phyloP scores from a whole-genome alignment of 768 basidiomycete genomes.

The Rhodosporidiobolus odoratus region DNA sequence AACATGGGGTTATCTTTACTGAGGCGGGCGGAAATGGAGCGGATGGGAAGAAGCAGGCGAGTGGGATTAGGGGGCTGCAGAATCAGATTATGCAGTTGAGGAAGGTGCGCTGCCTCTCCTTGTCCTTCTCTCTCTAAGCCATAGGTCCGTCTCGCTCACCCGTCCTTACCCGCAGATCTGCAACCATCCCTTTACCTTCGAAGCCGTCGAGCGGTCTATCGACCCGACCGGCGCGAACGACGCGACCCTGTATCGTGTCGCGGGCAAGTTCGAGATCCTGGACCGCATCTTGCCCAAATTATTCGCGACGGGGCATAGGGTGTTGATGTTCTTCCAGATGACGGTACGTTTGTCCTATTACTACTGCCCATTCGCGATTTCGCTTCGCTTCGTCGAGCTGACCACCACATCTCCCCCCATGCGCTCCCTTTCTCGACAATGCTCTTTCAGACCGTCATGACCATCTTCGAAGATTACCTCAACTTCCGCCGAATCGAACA shows the following conservation, averaged over 20 bases:
- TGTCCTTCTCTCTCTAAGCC: neutral
- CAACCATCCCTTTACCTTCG: constrained; percentile 91
- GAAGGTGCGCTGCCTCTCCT: constrained; percentile 69
- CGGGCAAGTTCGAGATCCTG: constrained; percentile 90
- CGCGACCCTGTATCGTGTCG: constrained; percentile 66
- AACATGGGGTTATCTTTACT: constrained; percentile 68
- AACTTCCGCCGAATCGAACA: constrained; percentile 71
- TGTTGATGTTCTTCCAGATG: constrained; percentile 99
- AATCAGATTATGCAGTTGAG: constrained; percentile 96
- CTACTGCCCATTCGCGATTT: neutral
- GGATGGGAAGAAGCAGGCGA: constrained; percentile 55
- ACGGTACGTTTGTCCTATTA: constrained; percentile 50
- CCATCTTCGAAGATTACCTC: constrained; percentile 74
- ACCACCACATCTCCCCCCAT: constrained; percentile 46
- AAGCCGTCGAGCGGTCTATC: constrained; percentile 89
- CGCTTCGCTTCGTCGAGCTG: neutral
- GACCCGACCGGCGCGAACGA: constrained; percentile 75
- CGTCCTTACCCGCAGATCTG: constrained; percentile 62
- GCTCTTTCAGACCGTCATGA: constrained; percentile 84
- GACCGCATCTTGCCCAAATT: constrained; percentile 90
- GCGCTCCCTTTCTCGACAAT: constrained; percentile 64
- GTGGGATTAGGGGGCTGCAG: constrained; percentile 83
- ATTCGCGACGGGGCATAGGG: constrained; percentile 83
- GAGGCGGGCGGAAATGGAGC: constrained; percentile 38
- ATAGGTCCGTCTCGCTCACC: neutral